Conservation (phyloP, 2,329 filamentous ascomycete species). For the Aureobasidium sp. region DNA sequence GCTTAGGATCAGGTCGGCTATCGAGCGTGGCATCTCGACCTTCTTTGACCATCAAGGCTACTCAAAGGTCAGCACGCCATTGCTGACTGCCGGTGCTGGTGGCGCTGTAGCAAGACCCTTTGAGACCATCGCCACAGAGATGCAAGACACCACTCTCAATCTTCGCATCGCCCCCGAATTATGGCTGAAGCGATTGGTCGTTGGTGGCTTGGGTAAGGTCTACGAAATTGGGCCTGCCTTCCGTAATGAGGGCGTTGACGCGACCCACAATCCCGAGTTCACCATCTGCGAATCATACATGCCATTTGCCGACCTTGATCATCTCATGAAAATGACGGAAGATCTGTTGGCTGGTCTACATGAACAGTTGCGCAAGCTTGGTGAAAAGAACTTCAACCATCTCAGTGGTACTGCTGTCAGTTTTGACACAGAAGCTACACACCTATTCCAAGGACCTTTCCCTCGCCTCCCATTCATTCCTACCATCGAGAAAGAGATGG, state of each 20-base stretch:
- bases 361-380: constrained; percentile 27
- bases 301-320: constrained; percentile 68
- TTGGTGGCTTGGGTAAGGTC: constrained; percentile 80
- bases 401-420: constrained; percentile 26
- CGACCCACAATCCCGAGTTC: constrained; percentile 94
- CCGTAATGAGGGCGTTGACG: constrained; percentile 80
- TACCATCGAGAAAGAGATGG: constrained; percentile 62
- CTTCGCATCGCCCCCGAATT: constrained; percentile 89
- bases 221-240: constrained; percentile 93
- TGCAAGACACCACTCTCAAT: constrained; percentile 62
- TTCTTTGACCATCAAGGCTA: constrained; percentile 68
- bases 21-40: constrained; percentile 66
- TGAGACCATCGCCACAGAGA: constrained; percentile 68
- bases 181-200: constrained; percentile 85
- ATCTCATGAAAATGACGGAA: constrained; percentile 71
- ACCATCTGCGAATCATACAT: constrained; percentile 97
- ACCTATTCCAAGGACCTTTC: constrained; percentile 50
- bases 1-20: constrained; percentile 64
- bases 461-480: constrained; percentile 75
- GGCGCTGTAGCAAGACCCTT: constrained; percentile 86
- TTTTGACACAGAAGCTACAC: constrained; percentile 21
- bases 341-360: constrained; percentile 58
- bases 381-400: constrained; percentile 18
- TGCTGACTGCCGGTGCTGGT: constrained; percentile 74
- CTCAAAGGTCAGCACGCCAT: constrained; percentile 83